Conservation (phyloP, 352 stramenopile species). For the Saprolegnia parasitica region DNA sequence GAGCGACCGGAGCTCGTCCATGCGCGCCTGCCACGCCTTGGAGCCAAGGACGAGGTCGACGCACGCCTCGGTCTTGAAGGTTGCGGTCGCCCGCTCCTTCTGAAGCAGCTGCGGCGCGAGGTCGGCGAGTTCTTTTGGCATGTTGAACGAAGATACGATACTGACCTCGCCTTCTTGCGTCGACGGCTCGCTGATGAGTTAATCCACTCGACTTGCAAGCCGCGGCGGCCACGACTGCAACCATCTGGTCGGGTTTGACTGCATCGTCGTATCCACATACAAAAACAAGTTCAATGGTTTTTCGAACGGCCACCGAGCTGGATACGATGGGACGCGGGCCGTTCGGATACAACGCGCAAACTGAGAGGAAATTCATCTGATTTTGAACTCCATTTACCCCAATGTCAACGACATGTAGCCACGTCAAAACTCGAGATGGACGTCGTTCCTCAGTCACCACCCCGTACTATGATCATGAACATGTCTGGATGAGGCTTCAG, state of each 20-base stretch:
- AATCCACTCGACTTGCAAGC: background rate
- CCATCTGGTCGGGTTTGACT: background rate
- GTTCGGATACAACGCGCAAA: too few relatives aligned
- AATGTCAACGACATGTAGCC: too few relatives aligned
- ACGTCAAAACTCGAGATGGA: too few relatives aligned
- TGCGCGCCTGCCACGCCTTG: conserved; percentile 36
- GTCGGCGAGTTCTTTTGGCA: conserved; percentile 7
- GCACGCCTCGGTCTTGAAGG: conserved; percentile 37
- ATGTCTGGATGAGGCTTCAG: too few relatives aligned
- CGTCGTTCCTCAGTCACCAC: too few relatives aligned
- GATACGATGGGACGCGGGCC: too few relatives aligned
- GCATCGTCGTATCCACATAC: background rate
- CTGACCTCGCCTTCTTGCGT: too few relatives aligned
- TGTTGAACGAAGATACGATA: background rate
- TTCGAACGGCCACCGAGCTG: background rate
- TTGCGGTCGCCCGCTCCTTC: conserved; percentile 30
- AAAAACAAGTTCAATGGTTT: background rate
- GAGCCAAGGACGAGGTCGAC: conserved; percentile 39
- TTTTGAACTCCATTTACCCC: too few relatives aligned
- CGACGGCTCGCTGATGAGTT: background rate
- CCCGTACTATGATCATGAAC: too few relatives aligned
- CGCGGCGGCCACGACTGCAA: background rate
- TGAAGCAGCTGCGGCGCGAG: background rate
- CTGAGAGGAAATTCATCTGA: too few relatives aligned
- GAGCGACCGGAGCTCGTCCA: conserved; percentile 42